These are phyloP conservation scores for Euphorbia schlechtendalii DNA, from an alignment of 441 rosid species.

Conservation along the genomic window DNA sequence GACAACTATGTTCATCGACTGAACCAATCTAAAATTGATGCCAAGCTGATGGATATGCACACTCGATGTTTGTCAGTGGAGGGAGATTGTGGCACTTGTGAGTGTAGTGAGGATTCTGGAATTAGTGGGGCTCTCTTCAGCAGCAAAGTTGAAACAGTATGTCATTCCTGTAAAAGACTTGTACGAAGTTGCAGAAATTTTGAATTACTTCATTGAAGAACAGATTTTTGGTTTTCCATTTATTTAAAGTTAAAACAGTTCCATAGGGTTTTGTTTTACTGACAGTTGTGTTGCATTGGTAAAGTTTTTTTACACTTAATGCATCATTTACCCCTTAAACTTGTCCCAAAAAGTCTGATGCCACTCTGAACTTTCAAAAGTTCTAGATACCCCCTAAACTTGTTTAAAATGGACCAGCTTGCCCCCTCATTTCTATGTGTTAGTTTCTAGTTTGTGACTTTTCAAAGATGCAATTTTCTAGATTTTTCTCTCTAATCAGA, in stretches of 20 bases:
- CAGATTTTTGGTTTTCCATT: neutral
- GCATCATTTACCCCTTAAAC: too few relatives aligned
- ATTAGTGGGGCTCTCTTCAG: constrained; percentile 59
- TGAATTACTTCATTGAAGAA: neutral
- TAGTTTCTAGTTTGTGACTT: too few relatives aligned
- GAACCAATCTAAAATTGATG: constrained; percentile 82
- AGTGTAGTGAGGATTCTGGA: constrained; percentile 63
- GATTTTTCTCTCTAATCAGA: too few relatives aligned
- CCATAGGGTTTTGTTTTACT: too few relatives aligned
- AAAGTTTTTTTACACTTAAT: too few relatives aligned
- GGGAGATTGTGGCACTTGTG: constrained; percentile 60
- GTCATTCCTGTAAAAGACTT: constrained; percentile 17
- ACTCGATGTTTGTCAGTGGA: constrained; percentile 46
- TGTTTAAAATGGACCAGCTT: too few relatives aligned
- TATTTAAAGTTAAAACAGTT: too few relatives aligned
- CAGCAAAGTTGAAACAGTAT: constrained; percentile 91
- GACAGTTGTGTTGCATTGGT: too few relatives aligned
- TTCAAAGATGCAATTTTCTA: neutral
- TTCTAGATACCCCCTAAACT: too few relatives aligned
- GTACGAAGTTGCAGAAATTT: neutral
- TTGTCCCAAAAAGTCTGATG: too few relatives aligned
- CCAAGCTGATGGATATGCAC: constrained; percentile 53
- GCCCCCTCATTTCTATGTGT: too few relatives aligned
- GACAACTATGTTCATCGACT: constrained; percentile 87
- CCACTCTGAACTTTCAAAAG: too few relatives aligned